Evolutionary conservation across 495 filamentous ascomycete genomes (phyloP).

Genomic region (Talaromyces borbonicus): DNA sequence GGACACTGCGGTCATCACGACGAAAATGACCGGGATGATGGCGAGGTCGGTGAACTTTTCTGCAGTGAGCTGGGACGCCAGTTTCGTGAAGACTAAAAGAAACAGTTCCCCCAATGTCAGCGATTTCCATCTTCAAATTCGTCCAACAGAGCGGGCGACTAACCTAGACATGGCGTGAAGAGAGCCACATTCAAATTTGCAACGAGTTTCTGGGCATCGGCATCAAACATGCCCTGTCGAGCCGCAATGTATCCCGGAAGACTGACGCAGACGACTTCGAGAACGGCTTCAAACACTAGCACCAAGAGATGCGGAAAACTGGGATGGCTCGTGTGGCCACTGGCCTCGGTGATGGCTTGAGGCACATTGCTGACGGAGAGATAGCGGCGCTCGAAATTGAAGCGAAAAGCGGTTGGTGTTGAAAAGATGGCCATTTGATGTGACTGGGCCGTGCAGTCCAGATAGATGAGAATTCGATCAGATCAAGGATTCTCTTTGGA

Average conservation of each 20-base stretch:
- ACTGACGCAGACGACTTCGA: conserved; percentile 93
- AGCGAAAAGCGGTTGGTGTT: conserved; percentile 56
- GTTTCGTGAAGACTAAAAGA: conserved; percentile 89
- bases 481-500: too few species aligned
- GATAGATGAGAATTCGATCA: not conserved
- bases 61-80: conserved; percentile 88
- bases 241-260: conserved; percentile 94
- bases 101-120: not conserved
- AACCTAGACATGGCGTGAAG: conserved; percentile 96
- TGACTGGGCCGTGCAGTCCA: too few species aligned
- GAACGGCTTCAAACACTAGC: conserved; percentile 89
- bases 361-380: conserved; percentile 23
- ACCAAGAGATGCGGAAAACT: conserved; percentile 67
- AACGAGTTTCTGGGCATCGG: conserved; percentile 88
- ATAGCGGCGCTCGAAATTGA: conserved; percentile 21
- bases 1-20: conserved; percentile 75
- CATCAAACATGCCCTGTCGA: conserved; percentile 80
- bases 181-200: conserved; percentile 89
- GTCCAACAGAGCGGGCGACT: conserved; percentile 16
- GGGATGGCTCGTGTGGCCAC: conserved; percentile 43
- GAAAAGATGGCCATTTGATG: conserved; percentile 49
- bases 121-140: not conserved
- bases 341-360: conserved; percentile 15
- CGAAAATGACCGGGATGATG: conserved; percentile 88
- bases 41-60: conserved; percentile 83